Conservation (phyloP, 2,329 filamentous ascomycete genomes). For the Thermothelomyces thermophilus region DNA sequence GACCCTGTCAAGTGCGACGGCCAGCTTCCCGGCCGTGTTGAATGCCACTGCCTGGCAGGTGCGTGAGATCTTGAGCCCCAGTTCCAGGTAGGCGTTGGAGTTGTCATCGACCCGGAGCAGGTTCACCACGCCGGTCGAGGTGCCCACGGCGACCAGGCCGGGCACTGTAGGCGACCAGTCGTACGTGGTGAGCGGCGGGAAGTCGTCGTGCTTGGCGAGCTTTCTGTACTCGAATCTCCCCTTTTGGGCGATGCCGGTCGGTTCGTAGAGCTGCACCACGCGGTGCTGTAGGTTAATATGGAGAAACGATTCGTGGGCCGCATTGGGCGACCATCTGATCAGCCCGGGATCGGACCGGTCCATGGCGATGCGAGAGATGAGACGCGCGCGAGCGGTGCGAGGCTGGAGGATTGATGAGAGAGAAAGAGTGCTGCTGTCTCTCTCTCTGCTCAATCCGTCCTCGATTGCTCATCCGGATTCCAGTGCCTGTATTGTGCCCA, state of each 20-base stretch:
- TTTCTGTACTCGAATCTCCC: constrained; percentile 53
- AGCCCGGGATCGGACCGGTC: constrained; percentile 56
- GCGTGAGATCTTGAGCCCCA: constrained; percentile 67
- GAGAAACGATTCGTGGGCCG: constrained; percentile 53
- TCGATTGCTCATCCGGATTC: neutral
- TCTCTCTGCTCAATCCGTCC: constrained; percentile 2
- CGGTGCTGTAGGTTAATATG: constrained; percentile 60
- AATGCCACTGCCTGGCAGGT: constrained; percentile 79
- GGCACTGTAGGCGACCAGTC: constrained; percentile 59
- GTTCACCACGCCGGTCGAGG: constrained; percentile 67
- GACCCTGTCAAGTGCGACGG: constrained; percentile 73
- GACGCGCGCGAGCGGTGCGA: neutral
- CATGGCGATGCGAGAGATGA: constrained; percentile 29
- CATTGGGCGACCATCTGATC: constrained; percentile 60
- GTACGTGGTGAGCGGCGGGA: constrained; percentile 57
- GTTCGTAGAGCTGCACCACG: constrained; percentile 56
- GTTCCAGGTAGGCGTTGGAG: constrained; percentile 57
- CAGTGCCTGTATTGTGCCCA: neutral
- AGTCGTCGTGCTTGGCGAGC: constrained; percentile 54
- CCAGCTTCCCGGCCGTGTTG: constrained; percentile 63
- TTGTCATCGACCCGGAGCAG: constrained; percentile 66
- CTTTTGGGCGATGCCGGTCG: constrained; percentile 51
- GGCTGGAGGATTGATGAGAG: constrained; percentile 5
- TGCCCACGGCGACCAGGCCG: constrained; percentile 67
- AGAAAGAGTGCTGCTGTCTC: neutral